Evolutionary conservation across 805 yeast species (phyloP), one percentile per base, ranked within the genome.

Genomic region (Candida multigemmis): DNA sequence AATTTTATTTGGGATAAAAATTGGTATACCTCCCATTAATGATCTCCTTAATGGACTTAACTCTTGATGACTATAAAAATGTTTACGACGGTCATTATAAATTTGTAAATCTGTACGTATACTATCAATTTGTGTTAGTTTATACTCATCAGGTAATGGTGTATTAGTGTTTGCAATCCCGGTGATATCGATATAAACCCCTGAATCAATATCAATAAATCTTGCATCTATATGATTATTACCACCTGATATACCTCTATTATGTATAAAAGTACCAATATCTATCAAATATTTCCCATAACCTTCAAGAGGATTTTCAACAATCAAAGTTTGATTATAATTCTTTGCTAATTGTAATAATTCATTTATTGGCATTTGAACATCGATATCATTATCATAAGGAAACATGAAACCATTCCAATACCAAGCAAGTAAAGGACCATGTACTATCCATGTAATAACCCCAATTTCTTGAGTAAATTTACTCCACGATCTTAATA

Each of bases 171-270:
- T 38, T n/a, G 48, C 43, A 14, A 51, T 28, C 2, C 74, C 82
- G 2, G 71, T 65, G 24, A 76, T 56, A 37, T 75, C 81, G 26
- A 75, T 57, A 39, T 71, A 76, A 8, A 65, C 39, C 6, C 82
- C 82, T 1, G 76, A 64, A 23, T 67, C 65, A 7, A 64, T 59
- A 41, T 76, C 82, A 27, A 75, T 68, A 40, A 76, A 69, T 34
- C 79, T 61, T 7, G 75, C 57, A 33, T 51, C 57, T 14, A 51
- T 48, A 27, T 44, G 44, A 35, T 50, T 51, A 12, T 35, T 35
- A 9, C 40, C 34, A n/a, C 31, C 32, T 7, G 45, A 36, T 9
- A 32, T 36, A 15, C 38, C 42, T 23, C 59, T 34, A 28, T 50
- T 46, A 20, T 48, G 52, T 14, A 54, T 32, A 30, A 35, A 52